Conservation (phyloP, 192 early-diverging fungal genomes). For the Lobosporangium transversale region DNA sequence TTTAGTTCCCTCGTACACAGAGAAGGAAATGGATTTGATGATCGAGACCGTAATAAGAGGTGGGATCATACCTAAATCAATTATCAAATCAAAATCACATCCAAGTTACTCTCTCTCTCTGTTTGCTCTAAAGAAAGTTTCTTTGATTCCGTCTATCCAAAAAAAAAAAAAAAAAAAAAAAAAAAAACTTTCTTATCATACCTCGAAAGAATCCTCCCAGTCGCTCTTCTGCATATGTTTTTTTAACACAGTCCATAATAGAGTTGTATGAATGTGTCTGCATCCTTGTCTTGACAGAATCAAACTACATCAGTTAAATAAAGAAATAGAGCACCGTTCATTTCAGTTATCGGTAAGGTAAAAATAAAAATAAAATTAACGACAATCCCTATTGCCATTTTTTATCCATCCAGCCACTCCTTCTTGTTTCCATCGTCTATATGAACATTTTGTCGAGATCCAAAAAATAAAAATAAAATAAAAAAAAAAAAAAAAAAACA, state of each 20-base stretch:
- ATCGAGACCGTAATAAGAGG: slow-evolving; percentile 84
- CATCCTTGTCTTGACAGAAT: slow-evolving; percentile 97
- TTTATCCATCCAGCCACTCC: no score
- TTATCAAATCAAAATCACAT: no score
- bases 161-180: no score
- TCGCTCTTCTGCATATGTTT: slow-evolving; percentile 85
- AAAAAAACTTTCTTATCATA: no score
- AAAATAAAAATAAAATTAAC: background rate
- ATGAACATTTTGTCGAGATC: no score
- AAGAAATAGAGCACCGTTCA: no score
- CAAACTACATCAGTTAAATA: slow-evolving; percentile 66
- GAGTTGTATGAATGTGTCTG: slow-evolving; percentile 90
- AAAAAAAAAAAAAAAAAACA: no score
- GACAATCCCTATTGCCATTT: no score
- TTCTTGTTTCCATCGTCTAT: no score
- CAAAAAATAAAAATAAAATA: no score
- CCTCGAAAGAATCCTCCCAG: slow-evolving; percentile 89
- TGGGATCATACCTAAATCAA: slow-evolving; percentile 69
- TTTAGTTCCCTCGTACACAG: slow-evolving; percentile 85
- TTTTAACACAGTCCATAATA: slow-evolving; percentile 77
- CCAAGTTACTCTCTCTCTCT: no score
- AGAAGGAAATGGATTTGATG: slow-evolving; percentile 91
- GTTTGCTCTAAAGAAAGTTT: background rate
- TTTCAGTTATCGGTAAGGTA: background rate
- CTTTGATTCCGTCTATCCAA: no score